Conservation (phyloP, 2,329 filamentous ascomycete species). For the Xylaria polymorpha region DNA sequence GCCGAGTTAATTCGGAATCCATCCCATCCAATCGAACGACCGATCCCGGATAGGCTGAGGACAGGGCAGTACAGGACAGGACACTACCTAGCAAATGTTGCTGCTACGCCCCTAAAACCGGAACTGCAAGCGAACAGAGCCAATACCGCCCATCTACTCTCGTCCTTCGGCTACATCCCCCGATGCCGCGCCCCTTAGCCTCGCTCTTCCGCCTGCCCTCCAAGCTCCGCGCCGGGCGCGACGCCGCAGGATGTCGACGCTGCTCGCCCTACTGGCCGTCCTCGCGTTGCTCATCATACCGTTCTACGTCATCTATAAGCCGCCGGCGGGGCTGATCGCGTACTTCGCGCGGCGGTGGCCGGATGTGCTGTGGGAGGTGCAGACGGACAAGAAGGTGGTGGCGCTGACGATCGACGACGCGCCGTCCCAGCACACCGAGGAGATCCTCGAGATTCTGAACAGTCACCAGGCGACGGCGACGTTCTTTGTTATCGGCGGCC, state of each 20-base stretch:
- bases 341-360: constrained; percentile 79
- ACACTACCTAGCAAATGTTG: constrained; percentile 33
- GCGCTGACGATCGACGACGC: constrained; percentile 90
- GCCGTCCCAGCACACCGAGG: constrained; percentile 76
- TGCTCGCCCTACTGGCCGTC: constrained; percentile 57
- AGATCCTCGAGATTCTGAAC: constrained; percentile 76
- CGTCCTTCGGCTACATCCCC: constrained; percentile 16
- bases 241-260: constrained; percentile 68
- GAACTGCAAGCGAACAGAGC: constrained; percentile 22
- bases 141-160: constrained; percentile 7
- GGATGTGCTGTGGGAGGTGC: constrained; percentile 80
- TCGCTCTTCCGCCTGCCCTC: constrained; percentile 66
- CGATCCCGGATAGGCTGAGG: constrained; percentile 3
- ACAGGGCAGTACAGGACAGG: neutral
- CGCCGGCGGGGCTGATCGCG: constrained; percentile 75
- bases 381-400: constrained; percentile 70
- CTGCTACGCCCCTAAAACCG: constrained; percentile 12
- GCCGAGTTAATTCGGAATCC: constrained; percentile 11
- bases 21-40: constrained; percentile 16
- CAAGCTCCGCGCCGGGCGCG: constrained; percentile 67
- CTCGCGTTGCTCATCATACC: constrained; percentile 53
- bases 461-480: constrained; percentile 78
- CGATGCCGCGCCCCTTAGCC: constrained; percentile 51
- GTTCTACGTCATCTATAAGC: constrained; percentile 83
- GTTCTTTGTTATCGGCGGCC: constrained; percentile 88